Evolutionary conservation across 495 filamentous ascomycete species (phyloP).

Genomic region (Lasiosphaeria ovina): DNA sequence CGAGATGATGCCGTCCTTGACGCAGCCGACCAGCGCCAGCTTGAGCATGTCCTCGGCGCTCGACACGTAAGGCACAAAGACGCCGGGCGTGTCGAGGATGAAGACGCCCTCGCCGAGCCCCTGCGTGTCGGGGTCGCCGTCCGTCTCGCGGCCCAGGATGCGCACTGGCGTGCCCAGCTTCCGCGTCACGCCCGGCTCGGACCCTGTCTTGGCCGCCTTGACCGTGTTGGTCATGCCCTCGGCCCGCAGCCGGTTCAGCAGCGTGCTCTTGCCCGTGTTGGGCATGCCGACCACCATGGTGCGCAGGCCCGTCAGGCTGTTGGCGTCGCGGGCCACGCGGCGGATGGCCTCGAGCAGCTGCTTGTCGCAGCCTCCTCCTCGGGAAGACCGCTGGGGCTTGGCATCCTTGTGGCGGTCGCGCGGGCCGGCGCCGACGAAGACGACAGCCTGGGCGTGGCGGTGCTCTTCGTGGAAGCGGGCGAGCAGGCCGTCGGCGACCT

Average conservation of each 20-base stretch:
- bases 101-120: conserved; percentile 47
- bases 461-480: conserved; percentile 26
- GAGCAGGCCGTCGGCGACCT: conserved; percentile 16
- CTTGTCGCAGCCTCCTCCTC: not conserved
- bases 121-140: conserved; percentile 8
- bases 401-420: conserved; percentile 4
- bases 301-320: conserved; percentile 58
- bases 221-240: conserved; percentile 55
- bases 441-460: conserved; percentile 40
- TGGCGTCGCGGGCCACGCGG: conserved; percentile 28
- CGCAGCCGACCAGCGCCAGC: conserved; percentile 81
- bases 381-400: no score
- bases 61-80: conserved; percentile 89
- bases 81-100: conserved; percentile 63
- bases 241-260: conserved; percentile 81
- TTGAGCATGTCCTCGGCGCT: conserved; percentile 88
- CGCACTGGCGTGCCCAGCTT: conserved; percentile 82
- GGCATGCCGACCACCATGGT: conserved; percentile 95
- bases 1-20: conserved; percentile 82
- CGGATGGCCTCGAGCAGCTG: conserved; percentile 36
- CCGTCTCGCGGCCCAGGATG: conserved; percentile 47
- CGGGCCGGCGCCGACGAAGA: conserved; percentile 57
- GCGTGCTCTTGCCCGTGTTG: conserved; percentile 88
- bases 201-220: conserved; percentile 80
- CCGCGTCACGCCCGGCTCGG: conserved; percentile 84